Evolutionary conservation across 768 basidiomycete genomes (phyloP).

Genomic region (Favolaschia claudopus): DNA sequence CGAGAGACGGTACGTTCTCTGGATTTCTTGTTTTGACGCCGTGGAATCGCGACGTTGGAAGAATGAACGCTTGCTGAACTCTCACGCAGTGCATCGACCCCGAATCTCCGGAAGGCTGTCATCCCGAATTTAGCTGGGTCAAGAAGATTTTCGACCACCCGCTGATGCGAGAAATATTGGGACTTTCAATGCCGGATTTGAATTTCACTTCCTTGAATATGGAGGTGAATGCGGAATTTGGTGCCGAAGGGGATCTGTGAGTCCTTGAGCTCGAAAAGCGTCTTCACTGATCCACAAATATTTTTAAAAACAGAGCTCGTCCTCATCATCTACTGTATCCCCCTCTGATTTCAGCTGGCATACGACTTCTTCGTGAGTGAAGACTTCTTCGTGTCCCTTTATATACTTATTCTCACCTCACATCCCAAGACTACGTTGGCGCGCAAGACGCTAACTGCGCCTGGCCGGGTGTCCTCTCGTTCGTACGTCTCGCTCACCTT

Average conservation of each 20-base stretch:
- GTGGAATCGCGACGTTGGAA: not conserved
- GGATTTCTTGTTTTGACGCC: not conserved
- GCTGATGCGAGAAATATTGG: constrained; percentile 14
- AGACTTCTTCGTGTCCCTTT: not conserved
- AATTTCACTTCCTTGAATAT: constrained; percentile 25
- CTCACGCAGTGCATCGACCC: not conserved
- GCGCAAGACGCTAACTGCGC: constrained; percentile 36
- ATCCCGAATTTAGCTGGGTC: constrained; percentile 30
- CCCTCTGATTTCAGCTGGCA: constrained; percentile 33
- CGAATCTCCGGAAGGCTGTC: not conserved
- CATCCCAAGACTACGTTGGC: constrained; percentile 36
- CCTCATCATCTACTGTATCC: constrained; percentile 32
- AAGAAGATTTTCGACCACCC: constrained; percentile 23
- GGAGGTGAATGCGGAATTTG: constrained; percentile 23
- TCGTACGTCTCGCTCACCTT: constrained; percentile 25
- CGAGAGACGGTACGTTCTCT: constrained; percentile 11
- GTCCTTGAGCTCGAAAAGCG: too few species aligned
- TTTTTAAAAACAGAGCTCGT: not conserved
- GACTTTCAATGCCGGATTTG: constrained; percentile 18
- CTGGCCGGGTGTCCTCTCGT: constrained; percentile 37
- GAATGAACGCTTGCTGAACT: too few species aligned
- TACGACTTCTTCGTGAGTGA: constrained; percentile 35
- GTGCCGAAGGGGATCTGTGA: constrained; percentile 29
- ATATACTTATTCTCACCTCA: not conserved
- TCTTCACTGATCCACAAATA: not conserved